Conservation (phyloP, 176 grass and related monocot genomes). For the sorghum (Sorghum bicolor) region Sorghum_bicolor_NCBIv3 NC_012875.2:59955001-59955500, state of each 20-base stretch:
- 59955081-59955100: slow-evolving; percentile 1
- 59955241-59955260: background rate
- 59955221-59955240: background rate
- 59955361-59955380: background rate
- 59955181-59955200: background rate
- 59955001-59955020: slow-evolving; percentile 82
- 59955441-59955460: background rate
- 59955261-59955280: background rate
- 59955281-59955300: background rate
- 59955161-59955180: background rate
- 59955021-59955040: slow-evolving; percentile 75
- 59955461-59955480: background rate
- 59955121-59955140: background rate
- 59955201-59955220: background rate
- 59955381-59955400: background rate
- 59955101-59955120: background rate
- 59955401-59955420: background rate
- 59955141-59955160: background rate
- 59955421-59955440: background rate
- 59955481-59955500: slow-evolving; percentile 9
- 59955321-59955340: background rate
- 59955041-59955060: slow-evolving; percentile 40
- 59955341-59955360: background rate
- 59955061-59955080: background rate
- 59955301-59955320: background rate